Evolutionary conservation across 2,329 filamentous ascomycete species (phyloP), one percentile per base, ranked within the genome.

Genomic region (Aspergillus ruber): DNA sequence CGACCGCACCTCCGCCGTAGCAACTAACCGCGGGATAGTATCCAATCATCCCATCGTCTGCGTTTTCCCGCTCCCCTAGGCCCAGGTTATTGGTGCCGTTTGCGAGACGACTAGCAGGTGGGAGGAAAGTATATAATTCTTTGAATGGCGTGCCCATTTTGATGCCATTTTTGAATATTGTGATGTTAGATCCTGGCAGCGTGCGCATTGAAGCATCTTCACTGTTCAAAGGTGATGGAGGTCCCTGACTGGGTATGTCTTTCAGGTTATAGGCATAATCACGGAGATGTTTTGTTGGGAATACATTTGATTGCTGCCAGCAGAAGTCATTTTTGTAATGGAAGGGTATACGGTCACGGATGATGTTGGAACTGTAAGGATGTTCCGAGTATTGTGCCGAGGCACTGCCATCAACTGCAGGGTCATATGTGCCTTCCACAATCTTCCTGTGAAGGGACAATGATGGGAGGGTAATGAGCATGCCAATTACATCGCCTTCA

Each of bases 1-100:
- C 88, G 13, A 87, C 90, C 1, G 90, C 86, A 20, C 91, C 93
- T 45, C 90, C 91, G 40, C 87, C 84, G 71, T 96, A 97, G 18
- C 93, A 86, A 58, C 90, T 93, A 17, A 98, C 83, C 18, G 90
- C 88, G 1, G 93, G 93, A 62, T 95, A 95, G 71, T 98, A 98
- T 9, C 93, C 94, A 1, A 96, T 80, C 78, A 93, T 87, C 32
- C 91, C 93, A 62, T 98, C 93, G 62, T 98, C 93, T 52, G 95
- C 82, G 23, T 89, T 89, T 52, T 93, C 86, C 43, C 93, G 78
- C 15, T 88, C 89, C 10, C 87, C 88, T 38, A 85, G 68, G 3
- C 69, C 69, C 17, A 69, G 52, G 45, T 72, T 71, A 49, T 71
- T 71, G 21, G 66, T 69, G 4, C 64, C 65, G 41, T 70, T 70